Evolutionary conservation across 1,139 yeast species (phyloP).

Genomic region (Protomyces gravidus): DNA sequence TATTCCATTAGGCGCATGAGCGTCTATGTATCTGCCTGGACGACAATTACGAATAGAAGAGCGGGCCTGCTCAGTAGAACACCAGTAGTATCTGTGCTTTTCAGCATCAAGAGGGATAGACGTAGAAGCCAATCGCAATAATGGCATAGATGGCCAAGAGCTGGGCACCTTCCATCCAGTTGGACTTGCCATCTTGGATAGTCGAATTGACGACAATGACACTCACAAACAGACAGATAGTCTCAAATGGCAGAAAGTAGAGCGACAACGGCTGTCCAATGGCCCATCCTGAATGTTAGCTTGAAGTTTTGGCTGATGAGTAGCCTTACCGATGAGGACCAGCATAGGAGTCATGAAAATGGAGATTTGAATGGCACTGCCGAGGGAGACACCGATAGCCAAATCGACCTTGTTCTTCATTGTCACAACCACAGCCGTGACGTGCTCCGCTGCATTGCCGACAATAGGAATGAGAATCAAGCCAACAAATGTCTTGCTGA

Average conservation of each 20-base stretch:
- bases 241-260: constrained; percentile 87
- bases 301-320: neutral
- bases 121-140: constrained; percentile 83
- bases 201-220: constrained; percentile 84
- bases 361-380: constrained; percentile 92
- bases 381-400: constrained; percentile 95
- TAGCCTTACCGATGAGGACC: constrained; percentile 53
- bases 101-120: constrained; percentile 52
- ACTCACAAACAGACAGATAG: constrained; percentile 81
- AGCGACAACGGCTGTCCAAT: constrained; percentile 89
- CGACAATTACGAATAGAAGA: no score
- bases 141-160: constrained; percentile 78
- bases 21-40: no score
- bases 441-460: constrained; percentile 98
- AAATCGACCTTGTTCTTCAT: constrained; percentile 95
- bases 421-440: constrained; percentile 91
- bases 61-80: no score
- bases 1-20: no score
- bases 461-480: constrained; percentile 90
- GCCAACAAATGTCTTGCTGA: constrained; percentile 93
- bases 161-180: constrained; percentile 97
- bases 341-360: constrained; percentile 90
- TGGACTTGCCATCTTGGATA: constrained; percentile 82
- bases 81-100: no score
- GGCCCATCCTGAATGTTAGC: constrained; percentile 63